Evolutionary conservation across 2,329 filamentous ascomycete species (phyloP).

Genomic region (Stachybotrys echinatus): DNA sequence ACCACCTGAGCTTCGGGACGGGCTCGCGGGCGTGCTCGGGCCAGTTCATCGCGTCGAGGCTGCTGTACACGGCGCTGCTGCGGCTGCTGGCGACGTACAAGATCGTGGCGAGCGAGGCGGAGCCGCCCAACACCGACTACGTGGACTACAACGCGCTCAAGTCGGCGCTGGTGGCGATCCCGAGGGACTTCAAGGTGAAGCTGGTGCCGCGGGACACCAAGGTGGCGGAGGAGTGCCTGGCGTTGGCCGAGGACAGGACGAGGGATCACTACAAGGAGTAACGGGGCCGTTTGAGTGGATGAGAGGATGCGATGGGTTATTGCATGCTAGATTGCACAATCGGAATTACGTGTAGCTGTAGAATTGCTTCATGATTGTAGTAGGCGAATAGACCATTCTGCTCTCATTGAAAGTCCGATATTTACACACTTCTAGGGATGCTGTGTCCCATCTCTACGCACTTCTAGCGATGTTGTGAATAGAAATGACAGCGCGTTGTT

Average conservation of each 20-base stretch:
- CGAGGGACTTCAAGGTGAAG: constrained; percentile 51
- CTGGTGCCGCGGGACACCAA: constrained; percentile 44
- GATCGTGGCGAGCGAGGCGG: constrained; percentile 39
- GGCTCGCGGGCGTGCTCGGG: constrained; percentile 47
- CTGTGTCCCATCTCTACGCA: too few species aligned
- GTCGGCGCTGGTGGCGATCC: constrained; percentile 54
- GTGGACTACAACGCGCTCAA: constrained; percentile 59
- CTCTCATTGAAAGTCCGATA: too few species aligned
- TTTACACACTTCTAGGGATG: too few species aligned
- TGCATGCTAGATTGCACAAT: too few species aligned
- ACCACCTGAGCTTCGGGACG: constrained; percentile 46
- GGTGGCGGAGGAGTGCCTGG: constrained; percentile 32
- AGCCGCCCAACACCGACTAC: constrained; percentile 56
- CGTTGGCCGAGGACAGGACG: constrained; percentile 36
- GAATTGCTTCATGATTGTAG: neutral
- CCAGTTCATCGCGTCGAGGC: constrained; percentile 42
- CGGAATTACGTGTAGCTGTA: neutral
- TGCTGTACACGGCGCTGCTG: constrained; percentile 44
- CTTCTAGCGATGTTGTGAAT: too few species aligned
- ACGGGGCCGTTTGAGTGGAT: too few species aligned
- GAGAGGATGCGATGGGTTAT: too few species aligned
- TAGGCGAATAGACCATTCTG: too few species aligned
- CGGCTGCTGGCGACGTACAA: constrained; percentile 43
- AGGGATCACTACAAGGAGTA: constrained; percentile 41
- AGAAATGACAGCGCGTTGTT: too few species aligned